Conservation (phyloP, 2,329 filamentous ascomycete species). For the Clarireedia sp. region DNA sequence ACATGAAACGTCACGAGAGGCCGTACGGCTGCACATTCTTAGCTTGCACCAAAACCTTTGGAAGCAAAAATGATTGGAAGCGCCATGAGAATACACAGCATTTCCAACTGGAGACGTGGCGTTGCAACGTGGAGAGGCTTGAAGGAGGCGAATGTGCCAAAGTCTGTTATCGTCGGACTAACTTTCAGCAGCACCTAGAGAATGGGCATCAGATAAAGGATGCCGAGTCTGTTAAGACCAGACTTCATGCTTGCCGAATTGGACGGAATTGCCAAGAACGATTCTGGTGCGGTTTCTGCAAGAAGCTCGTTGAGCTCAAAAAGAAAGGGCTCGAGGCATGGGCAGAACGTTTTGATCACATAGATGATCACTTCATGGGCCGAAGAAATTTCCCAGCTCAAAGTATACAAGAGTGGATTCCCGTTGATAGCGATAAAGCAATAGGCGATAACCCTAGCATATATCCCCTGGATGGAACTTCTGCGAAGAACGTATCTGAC, state of each 20-base stretch:
- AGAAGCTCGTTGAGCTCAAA: slow-evolving; percentile 39
- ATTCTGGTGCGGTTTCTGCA: slow-evolving; percentile 89
- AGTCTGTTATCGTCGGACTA: slow-evolving; percentile 49
- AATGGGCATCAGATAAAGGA: slow-evolving; percentile 28
- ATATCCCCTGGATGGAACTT: not conserved
- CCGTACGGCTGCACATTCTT: slow-evolving; percentile 76
- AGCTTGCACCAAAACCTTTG: slow-evolving; percentile 64
- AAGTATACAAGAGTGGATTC: slow-evolving; percentile 49
- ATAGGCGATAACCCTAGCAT: slow-evolving; percentile 13
- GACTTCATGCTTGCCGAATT: slow-evolving; percentile 48
- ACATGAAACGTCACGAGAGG: slow-evolving; percentile 70
- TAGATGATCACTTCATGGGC: slow-evolving; percentile 62
- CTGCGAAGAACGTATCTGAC: not conserved
- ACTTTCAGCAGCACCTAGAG: slow-evolving; percentile 54
- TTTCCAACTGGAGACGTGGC: slow-evolving; percentile 62
- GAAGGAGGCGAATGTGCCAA: slow-evolving; percentile 42
- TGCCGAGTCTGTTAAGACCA: slow-evolving; percentile 30
- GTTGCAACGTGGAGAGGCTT: slow-evolving; percentile 45
- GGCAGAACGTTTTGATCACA: slow-evolving; percentile 62
- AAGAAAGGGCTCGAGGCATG: slow-evolving; percentile 45
- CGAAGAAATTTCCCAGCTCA: slow-evolving; percentile 33
- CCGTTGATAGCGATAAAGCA: slow-evolving; percentile 20
- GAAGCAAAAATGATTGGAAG: slow-evolving; percentile 94
- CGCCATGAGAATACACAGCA: slow-evolving; percentile 81
- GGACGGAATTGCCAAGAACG: slow-evolving; percentile 54